A percentile compares a stretch with the other conserved stretches of the same genome.
These are phyloP conservation scores for Termitomyces sp. DNA, from an alignment of 768 basidiomycete genomes.

Conservation along the genomic window DNA sequence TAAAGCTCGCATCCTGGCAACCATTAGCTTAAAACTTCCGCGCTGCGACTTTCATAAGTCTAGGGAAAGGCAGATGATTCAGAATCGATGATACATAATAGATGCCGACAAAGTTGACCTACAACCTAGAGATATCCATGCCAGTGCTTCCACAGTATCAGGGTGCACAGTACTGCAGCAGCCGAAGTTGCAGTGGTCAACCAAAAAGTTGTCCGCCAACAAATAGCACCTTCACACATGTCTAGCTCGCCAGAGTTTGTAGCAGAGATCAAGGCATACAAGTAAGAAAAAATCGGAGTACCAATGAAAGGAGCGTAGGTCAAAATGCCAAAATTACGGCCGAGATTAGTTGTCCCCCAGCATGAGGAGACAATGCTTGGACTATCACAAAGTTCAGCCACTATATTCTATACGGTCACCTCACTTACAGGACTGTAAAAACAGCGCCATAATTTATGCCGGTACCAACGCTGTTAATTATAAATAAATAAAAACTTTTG, in stretches of 20 bases:
- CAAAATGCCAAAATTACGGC: conserved; percentile 73
- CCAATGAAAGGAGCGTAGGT: conserved; percentile 76
- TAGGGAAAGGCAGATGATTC: background rate
- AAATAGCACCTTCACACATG: conserved; percentile 55
- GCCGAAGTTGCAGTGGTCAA: conserved; percentile 40
- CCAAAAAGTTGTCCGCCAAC: conserved; percentile 69
- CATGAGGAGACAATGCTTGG: conserved; percentile 69
- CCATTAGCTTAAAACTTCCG: background rate
- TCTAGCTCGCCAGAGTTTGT: conserved; percentile 38
- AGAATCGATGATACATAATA: background rate
- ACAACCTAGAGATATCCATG: conserved; percentile 44
- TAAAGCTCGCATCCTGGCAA: too few relatives aligned
- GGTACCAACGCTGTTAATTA: conserved; percentile 47
- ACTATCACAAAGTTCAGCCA: conserved; percentile 28
- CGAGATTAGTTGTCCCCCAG: conserved; percentile 69
- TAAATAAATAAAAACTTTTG: conserved; percentile 2
- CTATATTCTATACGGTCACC: background rate
- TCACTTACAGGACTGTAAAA: conserved; percentile 68
- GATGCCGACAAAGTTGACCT: background rate
- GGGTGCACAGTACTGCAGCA: conserved; percentile 39
- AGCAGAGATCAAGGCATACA: conserved; percentile 69
- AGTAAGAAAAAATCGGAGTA: conserved; percentile 72
- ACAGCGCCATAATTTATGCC: conserved; percentile 68
- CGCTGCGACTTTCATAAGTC: background rate
- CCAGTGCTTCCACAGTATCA: conserved; percentile 65